Percentiles rank a stretch among this genome's conserved stretches.
Conservation (phyloP, 2,329 filamentous ascomycete species). For the Diaporthe capsici region DNA sequence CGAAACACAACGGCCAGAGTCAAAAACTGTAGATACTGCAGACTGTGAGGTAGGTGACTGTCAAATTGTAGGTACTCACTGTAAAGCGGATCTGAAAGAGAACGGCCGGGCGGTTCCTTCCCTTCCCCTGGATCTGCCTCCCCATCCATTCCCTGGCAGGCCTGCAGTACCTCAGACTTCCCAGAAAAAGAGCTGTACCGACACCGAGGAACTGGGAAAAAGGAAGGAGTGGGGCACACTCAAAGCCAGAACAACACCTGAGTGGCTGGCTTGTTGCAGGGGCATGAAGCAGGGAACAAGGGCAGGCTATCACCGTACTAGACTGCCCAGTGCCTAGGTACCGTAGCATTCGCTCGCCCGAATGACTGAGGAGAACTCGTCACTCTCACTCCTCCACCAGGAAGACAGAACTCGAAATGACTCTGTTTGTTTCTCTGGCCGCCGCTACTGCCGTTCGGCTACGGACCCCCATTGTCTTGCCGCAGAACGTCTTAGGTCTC, state of each 20-base stretch:
- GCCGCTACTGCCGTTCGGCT: neutral
- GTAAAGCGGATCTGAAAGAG: neutral
- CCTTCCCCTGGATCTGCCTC: neutral
- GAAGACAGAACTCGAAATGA: neutral
- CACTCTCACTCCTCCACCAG: neutral
- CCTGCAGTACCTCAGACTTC: neutral
- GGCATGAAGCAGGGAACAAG: neutral
- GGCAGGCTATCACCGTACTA: neutral
- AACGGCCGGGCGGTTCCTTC: neutral
- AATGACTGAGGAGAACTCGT: slow-evolving; percentile 1
- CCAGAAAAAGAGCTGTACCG: slow-evolving; percentile 6
- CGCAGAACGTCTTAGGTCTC: neutral
- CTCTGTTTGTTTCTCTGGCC: neutral
- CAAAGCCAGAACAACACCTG: slow-evolving; percentile 5
- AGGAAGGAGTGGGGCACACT: slow-evolving; percentile 4
- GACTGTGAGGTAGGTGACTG: neutral
- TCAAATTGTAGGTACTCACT: neutral
- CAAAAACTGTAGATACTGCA: neutral
- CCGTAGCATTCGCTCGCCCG: slow-evolving; percentile 1
- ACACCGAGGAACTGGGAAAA: slow-evolving; percentile 20
- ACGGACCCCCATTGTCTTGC: neutral
- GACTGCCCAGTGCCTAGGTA: neutral
- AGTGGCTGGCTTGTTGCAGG: neutral
- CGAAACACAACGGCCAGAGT: neutral
- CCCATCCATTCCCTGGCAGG: neutral